A percentile compares a stretch with the other conserved stretches of the same genome.
Conservation (phyloP, 1,139 yeast species). For the Blastobotrys proliferans region DNA sequence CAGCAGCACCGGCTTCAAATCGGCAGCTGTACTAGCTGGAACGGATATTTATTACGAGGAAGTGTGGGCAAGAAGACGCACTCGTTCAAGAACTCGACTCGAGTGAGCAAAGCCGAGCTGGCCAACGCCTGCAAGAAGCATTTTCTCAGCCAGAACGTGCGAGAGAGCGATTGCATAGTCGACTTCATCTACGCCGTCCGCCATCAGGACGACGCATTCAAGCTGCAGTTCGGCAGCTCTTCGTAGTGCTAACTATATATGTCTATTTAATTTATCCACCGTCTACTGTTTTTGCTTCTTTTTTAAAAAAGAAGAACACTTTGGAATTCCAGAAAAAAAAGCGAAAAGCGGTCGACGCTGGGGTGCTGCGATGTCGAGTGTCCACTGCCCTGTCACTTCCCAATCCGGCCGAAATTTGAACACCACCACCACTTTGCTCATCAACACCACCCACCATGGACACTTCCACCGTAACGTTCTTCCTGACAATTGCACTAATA, state of each 20-base stretch:
- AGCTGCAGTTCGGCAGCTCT: conserved; percentile 29
- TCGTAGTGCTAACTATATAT: too few relatives aligned
- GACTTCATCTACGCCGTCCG: conserved; percentile 73
- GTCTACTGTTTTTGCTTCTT: too few relatives aligned
- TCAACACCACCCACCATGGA: too few relatives aligned
- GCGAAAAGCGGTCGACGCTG: too few relatives aligned
- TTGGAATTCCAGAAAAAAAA: too few relatives aligned
- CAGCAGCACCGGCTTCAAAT: conserved; percentile 44
- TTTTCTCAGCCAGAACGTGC: conserved; percentile 54
- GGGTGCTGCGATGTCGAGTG: too few relatives aligned
- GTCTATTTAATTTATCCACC: too few relatives aligned
- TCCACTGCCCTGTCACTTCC: too few relatives aligned
- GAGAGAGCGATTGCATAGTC: conserved; percentile 75
- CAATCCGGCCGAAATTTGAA: too few relatives aligned
- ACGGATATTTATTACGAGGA: conserved; percentile 58
- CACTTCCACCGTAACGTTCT: conserved; percentile 30
- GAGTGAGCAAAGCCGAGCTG: conserved; percentile 52
- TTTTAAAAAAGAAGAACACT: too few relatives aligned
- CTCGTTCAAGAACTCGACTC: conserved; percentile 41
- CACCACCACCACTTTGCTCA: too few relatives aligned
- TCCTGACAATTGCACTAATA: conserved; percentile 47
- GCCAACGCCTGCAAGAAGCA: conserved; percentile 59
- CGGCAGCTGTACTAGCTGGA: conserved; percentile 51
- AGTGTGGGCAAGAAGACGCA: conserved; percentile 63
- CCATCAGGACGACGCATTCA: conserved; percentile 46